Evolutionary conservation across 345 rosid genomes (phyloP).

Genomic region (Kandelia obovata): DNA sequence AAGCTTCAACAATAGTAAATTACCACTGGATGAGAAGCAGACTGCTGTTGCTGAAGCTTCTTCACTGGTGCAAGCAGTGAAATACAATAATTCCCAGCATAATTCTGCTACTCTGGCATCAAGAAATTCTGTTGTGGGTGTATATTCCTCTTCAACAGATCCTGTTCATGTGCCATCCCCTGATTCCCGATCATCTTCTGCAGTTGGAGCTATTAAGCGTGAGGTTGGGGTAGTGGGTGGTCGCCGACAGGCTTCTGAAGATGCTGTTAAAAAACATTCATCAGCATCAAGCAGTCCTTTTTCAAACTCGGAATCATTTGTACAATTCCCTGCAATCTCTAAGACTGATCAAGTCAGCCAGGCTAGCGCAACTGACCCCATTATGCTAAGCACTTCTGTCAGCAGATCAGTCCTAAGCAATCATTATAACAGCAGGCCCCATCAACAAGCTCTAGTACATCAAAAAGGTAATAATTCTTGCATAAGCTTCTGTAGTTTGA

Average conservation of each 20-base stretch:
- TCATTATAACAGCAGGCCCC: constrained; percentile 49
- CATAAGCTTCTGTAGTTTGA: background rate
- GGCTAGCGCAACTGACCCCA: constrained; percentile 39
- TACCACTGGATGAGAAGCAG: constrained; percentile 32
- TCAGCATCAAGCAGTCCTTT: constrained; percentile 40
- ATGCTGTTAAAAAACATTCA: constrained; percentile 38
- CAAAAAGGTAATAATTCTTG: constrained; percentile 46
- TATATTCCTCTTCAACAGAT: constrained; percentile 79
- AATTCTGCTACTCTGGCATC: constrained; percentile 38
- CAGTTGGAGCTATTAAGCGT: constrained; percentile 82
- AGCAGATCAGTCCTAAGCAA: constrained; percentile 44
- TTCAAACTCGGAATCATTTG: constrained; percentile 55
- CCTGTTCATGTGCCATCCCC: constrained; percentile 97
- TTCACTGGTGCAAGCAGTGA: constrained; percentile 34
- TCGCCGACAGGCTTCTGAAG: constrained; percentile 52
- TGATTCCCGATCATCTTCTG: constrained; percentile 65
- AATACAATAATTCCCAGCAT: constrained; percentile 34
- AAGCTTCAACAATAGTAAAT: constrained; percentile 32
- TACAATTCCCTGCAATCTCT: constrained; percentile 42
- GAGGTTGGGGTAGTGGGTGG: constrained; percentile 82
- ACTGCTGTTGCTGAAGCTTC: constrained; percentile 21
- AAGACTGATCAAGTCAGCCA: constrained; percentile 51
- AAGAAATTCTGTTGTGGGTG: constrained; percentile 69
- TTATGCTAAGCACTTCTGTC: constrained; percentile 31
- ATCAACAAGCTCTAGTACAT: constrained; percentile 53